Evolutionary conservation across 106 monocot genomes (phyloP), one percentile per base, ranked within the genome.

Genomic region (Chionographis japonica): DNA sequence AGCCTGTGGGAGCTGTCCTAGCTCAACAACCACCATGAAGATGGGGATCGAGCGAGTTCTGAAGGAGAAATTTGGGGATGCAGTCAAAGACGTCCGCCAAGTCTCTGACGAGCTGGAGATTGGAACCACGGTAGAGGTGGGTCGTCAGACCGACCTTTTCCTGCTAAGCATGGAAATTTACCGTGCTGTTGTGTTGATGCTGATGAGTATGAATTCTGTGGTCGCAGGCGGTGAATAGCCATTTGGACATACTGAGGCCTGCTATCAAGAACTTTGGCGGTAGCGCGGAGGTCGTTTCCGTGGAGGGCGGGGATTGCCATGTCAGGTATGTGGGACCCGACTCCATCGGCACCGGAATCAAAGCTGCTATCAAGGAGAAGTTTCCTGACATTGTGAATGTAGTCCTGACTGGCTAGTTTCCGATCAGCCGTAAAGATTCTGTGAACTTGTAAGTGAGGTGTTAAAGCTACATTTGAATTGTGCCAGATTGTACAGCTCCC

Each of bases 311-410:
- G n/a, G n/a, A n/a, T n/a, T n/a, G n/a, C n/a, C 62, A 71, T 51
- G 81, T 84, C 20, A 81, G 55, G 37, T 95, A 95, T 60, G 73
- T 73, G 3, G 95, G 95, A 39, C 91, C 91, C 6, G 88, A 88
- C 3, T 86, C 91, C 52, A 95, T 95, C 13, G 91, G 87, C 1
- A 71, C 65, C 43, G 91, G 94, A 53, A 91, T 95, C 74, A 88
- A 86, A 75, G 95, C 95, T 50, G 95, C 95, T 9, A 95, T 95
- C 64, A 95, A 95, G 77, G 95, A 95, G 77, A 91, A 71, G 67
- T 95, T 95, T 62, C 81, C 88, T 10, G 91, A 88, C 52, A 91
- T 95, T 20, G 55, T 55, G 27, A 88, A 88, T 70, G 81, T 95
- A 14, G 63, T 88, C 6, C 86, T 91, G 68, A 75, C 64, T 40